These are phyloP conservation scores for Meyerozyma carpophila DNA, from an alignment of 1,139 yeast species.

Conservation along the genomic window DNA sequence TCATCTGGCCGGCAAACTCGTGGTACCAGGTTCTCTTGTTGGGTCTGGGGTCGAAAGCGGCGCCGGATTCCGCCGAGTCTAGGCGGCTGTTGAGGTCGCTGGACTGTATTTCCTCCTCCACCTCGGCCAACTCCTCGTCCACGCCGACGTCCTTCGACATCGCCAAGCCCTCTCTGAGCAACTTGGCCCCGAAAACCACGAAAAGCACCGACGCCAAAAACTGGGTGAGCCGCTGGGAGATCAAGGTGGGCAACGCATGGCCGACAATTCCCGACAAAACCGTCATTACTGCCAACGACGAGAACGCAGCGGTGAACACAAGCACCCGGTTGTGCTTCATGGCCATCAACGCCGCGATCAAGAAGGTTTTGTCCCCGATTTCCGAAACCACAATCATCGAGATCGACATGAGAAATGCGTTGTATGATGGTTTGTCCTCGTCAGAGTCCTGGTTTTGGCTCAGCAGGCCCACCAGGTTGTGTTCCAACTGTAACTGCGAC, in stretches of 20 bases:
- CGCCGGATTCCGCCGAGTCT: constrained; percentile 56
- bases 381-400: constrained; percentile 92
- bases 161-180: constrained; percentile 72
- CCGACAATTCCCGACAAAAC: constrained; percentile 87
- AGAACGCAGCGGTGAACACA: constrained; percentile 82
- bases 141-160: constrained; percentile 85
- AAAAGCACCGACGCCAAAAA: constrained; percentile 77
- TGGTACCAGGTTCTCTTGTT: constrained; percentile 17
- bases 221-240: constrained; percentile 77
- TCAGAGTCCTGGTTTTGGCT: constrained; percentile 10
- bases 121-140: constrained; percentile 93
- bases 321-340: constrained; percentile 82
- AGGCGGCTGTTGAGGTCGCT: constrained; percentile 48
- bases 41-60: constrained; percentile 7
- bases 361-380: constrained; percentile 93
- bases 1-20: constrained; percentile 28
- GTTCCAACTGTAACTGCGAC: constrained; percentile 10
- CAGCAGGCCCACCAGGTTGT: not conserved
- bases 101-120: constrained; percentile 84
- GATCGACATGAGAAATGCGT: constrained; percentile 60
- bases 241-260: constrained; percentile 78
- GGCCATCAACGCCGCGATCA: constrained; percentile 96
- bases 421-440: constrained; percentile 20
- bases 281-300: constrained; percentile 89
- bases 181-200: constrained; percentile 73